Evolutionary conservation across 495 filamentous ascomycete species (phyloP), one percentile per base, ranked within the genome.

Genomic region (Xylaria grammica): DNA sequence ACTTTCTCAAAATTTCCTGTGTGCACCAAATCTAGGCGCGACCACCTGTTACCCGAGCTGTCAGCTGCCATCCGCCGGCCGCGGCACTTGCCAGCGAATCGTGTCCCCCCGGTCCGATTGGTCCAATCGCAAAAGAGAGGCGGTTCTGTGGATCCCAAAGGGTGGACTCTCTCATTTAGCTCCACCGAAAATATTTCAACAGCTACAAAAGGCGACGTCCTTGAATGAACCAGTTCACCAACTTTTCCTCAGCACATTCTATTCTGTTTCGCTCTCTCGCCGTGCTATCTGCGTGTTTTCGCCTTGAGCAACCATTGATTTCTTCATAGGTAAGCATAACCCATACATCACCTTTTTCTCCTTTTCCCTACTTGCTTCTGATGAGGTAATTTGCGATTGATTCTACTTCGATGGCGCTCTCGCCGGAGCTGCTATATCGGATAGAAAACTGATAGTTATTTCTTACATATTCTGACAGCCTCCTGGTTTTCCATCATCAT

Each of bases 341-440:
- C 15, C n/a, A 32, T 32, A n/a, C 40, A 32, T 13, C 19, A 9
- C 11, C n/a, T 30, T 11, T 36, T 30, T 38, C 8, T 7, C 26
- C 45, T 11, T 13, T n/a, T 10, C 3, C 36, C 38, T 15, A 44
- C 13, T 27, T 48, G 38, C 50, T 63, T 63, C 38, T 92, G 93
- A 96, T 94, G 92, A 85, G 77, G 91, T 95, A 97, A 97, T 97
- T 97, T 97, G 93, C 93, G 93, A 93, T 93, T 93, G 92, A 97
- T 88, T 79, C 79, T 74, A 79, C 75, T 77, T 78, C 84, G 88
- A 88, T 89, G 92, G 91, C 80, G 78, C 89, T 85, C 90, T 89
- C 88, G 92, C 93, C 91, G 85, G 91, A 84, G 89, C 82, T 81
- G 90, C 86, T 79, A 87, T 89, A 90, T 88, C 88, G 85, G 74